A percentile compares a stretch with the other conserved stretches of the same genome.
Conservation (phyloP, 345 rosid genomes). For the Laguncularia racemosa region DNA sequence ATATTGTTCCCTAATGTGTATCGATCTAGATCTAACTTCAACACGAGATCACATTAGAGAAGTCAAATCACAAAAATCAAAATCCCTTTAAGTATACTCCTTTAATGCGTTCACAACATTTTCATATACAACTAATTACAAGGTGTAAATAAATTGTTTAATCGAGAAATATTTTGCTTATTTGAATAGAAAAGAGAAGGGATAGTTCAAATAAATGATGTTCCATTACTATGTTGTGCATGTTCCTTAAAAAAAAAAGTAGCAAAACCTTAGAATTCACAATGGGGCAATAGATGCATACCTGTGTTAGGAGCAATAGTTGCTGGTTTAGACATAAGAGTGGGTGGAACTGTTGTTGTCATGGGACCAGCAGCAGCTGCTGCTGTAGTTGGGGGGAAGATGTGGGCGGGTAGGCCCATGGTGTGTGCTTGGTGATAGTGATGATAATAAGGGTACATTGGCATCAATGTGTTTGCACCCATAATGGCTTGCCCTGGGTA, state of each 20-base stretch:
- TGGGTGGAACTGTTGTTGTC: constrained; percentile 19
- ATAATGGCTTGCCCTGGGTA: constrained; percentile 62
- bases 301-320: constrained; percentile 54
- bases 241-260: not conserved
- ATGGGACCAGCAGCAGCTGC: constrained; percentile 31
- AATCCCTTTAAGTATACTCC: too few relatives aligned
- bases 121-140: too few relatives aligned
- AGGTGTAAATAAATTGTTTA: too few relatives aligned
- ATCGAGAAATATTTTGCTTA: too few relatives aligned
- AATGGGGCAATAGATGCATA: constrained; percentile 5
- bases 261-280: not conserved
- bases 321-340: constrained; percentile 49
- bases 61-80: too few relatives aligned
- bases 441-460: constrained; percentile 71
- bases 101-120: too few relatives aligned
- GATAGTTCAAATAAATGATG: too few relatives aligned
- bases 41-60: too few relatives aligned
- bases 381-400: constrained; percentile 35
- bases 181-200: too few relatives aligned
- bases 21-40: too few relatives aligned
- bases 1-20: too few relatives aligned
- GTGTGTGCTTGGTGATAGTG: constrained; percentile 58
- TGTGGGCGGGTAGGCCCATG: constrained; percentile 68
- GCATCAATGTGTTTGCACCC: constrained; percentile 72
- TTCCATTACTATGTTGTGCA: too few relatives aligned